Evolutionary conservation across 2,329 filamentous ascomycete genomes (phyloP).

Genomic region (Rhexocercosporidium sp.): DNA sequence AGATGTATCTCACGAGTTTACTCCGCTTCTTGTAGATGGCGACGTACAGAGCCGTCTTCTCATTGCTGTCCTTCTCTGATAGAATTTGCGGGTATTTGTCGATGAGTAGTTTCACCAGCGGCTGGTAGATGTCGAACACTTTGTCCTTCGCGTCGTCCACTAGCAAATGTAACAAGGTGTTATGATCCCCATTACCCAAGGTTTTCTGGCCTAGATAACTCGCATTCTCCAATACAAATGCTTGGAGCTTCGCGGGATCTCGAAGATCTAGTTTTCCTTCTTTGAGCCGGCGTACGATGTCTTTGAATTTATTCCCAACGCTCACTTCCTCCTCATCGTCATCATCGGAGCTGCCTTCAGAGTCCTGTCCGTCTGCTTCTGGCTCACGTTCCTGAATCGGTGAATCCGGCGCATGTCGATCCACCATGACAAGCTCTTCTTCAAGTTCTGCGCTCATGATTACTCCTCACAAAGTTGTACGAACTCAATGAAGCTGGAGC

Average conservation of each 20-base stretch:
- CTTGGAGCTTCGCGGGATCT: constrained; percentile 5
- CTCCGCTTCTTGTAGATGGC: constrained; percentile 26
- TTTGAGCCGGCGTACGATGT: constrained; percentile 19
- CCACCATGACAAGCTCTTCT: constrained; percentile 11
- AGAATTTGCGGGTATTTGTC: constrained; percentile 16
- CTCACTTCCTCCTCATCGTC: constrained; percentile 19
- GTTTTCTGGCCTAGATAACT: not conserved
- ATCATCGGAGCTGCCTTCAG: constrained; percentile 9
- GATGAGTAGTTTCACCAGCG: constrained; percentile 20
- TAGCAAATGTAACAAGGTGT: constrained; percentile 20
- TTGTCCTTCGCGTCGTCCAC: constrained; percentile 15
- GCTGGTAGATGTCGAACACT: constrained; percentile 14
- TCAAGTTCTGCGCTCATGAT: constrained; percentile 3
- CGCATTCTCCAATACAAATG: constrained; percentile 1
- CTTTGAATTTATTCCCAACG: constrained; percentile 20
- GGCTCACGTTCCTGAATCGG: not conserved
- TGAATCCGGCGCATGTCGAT: constrained; percentile 1
- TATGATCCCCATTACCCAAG: constrained; percentile 12
- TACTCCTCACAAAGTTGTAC: not conserved
- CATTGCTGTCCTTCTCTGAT: constrained; percentile 22
- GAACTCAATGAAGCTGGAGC: not conserved
- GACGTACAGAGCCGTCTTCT: constrained; percentile 32
- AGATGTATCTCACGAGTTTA: constrained; percentile 22
- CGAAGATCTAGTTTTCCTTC: constrained; percentile 13
- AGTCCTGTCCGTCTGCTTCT: not conserved